Base-by-base conservation (phyloP, 2,329 filamentous ascomycete species). In the Aciculosporium take region DNA sequence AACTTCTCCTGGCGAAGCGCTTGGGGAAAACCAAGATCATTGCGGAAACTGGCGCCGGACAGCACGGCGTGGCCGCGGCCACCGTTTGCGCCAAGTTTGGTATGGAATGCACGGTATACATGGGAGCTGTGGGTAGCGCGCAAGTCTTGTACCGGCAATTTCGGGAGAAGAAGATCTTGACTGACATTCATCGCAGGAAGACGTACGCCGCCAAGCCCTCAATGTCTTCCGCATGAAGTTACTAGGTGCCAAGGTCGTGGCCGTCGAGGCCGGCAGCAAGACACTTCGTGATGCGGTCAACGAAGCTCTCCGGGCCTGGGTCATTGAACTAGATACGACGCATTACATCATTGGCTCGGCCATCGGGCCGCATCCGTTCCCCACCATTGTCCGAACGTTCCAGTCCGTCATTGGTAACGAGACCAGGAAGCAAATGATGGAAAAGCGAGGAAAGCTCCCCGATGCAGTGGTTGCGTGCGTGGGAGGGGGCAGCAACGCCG, bases 191-290 rank as follows among this genome's bases (percentile, higher is more conserved):
- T 15, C 24, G 40, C 39, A 69, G 55, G 91, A 98, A 66, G 91
- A 98, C 56, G 91, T 96, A 40, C 82, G 91, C 44, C 80, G 91
- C 52, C 91, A 98, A 62, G 89, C 91, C 2, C 72, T 98, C 44
- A 98, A 98, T 62, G 91, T 98, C 30, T 98, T 98, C 76, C 83
- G 91, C 34, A 98, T 98, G 76, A 91, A 93, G 62, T 74, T 98
- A 9, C 80, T 98, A 5, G 91, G 91, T 45, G 91, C 91, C 38
- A 82, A 83, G 52, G 91, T 98, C 32, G 75, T 98, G 31, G 82
- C 91, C 4, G 91, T 98, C 35, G 87, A 95, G 59, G 84, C 88
- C 36, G 91, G 91, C 41, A 86, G 82, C 53, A 77, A 79, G 53
- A 89, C 84, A 3, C 76, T 88, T 24, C 80, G 84, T 45, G 84